phyloP scores from a whole-genome alignment of 2,329 filamentous ascomycete genomes.

The Calonectria pseudoreteaudii region DNA sequence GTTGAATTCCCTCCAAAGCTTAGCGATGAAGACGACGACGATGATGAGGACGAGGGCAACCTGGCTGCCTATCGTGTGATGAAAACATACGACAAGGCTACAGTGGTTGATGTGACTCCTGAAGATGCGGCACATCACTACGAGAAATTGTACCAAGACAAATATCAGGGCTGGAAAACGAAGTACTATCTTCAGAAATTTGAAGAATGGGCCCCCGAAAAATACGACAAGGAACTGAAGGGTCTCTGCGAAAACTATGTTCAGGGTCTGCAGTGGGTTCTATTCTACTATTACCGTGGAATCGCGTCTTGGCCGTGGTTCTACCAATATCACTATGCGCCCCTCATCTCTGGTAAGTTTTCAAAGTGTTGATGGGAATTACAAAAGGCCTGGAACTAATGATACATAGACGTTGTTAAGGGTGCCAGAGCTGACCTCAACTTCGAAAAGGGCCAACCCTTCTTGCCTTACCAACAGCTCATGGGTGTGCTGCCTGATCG shows the following conservation, averaged over 20 bases:
- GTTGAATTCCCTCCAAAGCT: constrained; percentile 60
- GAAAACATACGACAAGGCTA: constrained; percentile 90
- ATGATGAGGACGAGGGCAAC: constrained; percentile 79
- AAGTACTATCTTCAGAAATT: constrained; percentile 94
- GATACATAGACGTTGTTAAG: constrained; percentile 80
- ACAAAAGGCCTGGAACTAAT: constrained; percentile 58
- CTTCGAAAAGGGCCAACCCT: constrained; percentile 94
- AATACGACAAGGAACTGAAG: constrained; percentile 79
- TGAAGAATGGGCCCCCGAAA: constrained; percentile 82
- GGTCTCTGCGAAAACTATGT: constrained; percentile 96
- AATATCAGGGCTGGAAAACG: constrained; percentile 94
- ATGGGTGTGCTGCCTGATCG: constrained; percentile 98
- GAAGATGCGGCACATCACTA: constrained; percentile 84
- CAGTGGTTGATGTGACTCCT: constrained; percentile 81
- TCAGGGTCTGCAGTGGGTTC: constrained; percentile 96
- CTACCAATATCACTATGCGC: constrained; percentile 96
- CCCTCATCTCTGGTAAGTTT: constrained; percentile 84
- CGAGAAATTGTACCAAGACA: constrained; percentile 87
- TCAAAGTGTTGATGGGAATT: background rate
- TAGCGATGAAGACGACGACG: constrained; percentile 61
- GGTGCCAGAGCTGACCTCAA: constrained; percentile 88
- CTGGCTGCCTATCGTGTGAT: constrained; percentile 87
- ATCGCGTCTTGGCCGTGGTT: constrained; percentile 99
- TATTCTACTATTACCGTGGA: constrained; percentile 97
- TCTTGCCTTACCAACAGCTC: constrained; percentile 93